Evolutionary conservation across 2,329 filamentous ascomycete species (phyloP).

Genomic region (Malbranchea zuffiana): DNA sequence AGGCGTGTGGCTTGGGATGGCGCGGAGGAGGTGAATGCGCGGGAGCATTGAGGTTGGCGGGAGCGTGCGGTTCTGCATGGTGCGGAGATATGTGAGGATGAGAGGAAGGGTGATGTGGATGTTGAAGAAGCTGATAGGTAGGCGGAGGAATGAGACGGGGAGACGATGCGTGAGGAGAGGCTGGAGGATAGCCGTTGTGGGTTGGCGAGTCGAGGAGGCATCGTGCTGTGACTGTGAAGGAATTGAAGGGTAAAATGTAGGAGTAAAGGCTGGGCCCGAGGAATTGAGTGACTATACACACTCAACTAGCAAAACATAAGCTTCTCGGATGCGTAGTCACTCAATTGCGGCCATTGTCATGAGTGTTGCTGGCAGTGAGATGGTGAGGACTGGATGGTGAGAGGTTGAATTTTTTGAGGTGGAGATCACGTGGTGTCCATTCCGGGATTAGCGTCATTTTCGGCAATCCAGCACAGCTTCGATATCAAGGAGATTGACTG

Average conservation of each 20-base stretch:
- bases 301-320: no score
- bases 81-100: no score
- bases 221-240: constrained; percentile 16
- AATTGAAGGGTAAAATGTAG: constrained; percentile 1
- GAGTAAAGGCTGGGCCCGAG: constrained; percentile 8
- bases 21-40: constrained; percentile 9
- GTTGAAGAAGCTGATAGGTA: constrained; percentile 10
- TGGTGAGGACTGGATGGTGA: no score
- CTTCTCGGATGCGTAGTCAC: not conserved
- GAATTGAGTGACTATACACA: not conserved
- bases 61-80: no score
- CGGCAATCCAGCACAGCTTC: no score
- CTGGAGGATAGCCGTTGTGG: constrained; percentile 24
- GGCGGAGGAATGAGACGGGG: constrained; percentile 12
- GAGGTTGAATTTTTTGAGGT: no score
- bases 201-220: constrained; percentile 33
- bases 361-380: no score
- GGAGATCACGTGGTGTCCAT: no score
- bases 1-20: constrained; percentile 34
- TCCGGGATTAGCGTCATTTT: no score
- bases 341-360: no score
- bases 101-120: constrained; percentile 12
- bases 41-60: constrained; percentile 12
- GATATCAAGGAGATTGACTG: no score
- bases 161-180: constrained; percentile 15